Base-by-base conservation (phyloP, 2,329 filamentous ascomycete species). In the Aspergillus sojae region DNA sequence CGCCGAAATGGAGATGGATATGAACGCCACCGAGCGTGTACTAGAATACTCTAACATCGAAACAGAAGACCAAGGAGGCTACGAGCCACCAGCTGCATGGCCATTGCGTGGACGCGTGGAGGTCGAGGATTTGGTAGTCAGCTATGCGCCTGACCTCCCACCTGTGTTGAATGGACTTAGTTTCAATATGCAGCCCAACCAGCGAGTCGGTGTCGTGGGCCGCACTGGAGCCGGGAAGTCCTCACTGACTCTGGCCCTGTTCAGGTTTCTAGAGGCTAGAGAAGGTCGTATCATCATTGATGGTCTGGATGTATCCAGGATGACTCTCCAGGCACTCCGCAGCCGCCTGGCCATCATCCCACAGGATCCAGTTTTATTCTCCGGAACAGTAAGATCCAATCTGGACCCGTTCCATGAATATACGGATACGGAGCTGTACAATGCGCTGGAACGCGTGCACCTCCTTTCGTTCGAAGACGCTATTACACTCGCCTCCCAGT, bases 341-440 rank as follows among this genome's bases (percentile, higher is more conserved):
- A 89, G 87, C 16, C 84, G 91, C 0, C 78, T 94, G 1, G 89
- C 91, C 55, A 94, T 94, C 69, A 94, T 94, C 58, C 91, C 92
- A 2, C 90, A 93, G 78, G 91, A 95, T 67, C 91, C 92, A 0
- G 90, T 94, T 1, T 83, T 95, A 9, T 94, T 94, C 78, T 91
- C 89, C 1, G 92, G 92, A 34, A 93, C 91, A 0, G 81, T 95
- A 28, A 84, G 91, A 55, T 88, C 84, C 52, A 94, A 94, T 71
- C 84, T 94, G 5, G 92, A 94, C 72, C 89, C 91, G 0, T 93
- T 93, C 68, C 82, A 89, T 62, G 82, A 90, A 62, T 86, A 91
- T 72, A 85, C 82, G 1, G 91, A 94, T 68, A 81, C 80, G 0
- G 88, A 91, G 71, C 84, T 94, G 16, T 84, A 84, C 41, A 89